These are phyloP conservation scores for Phialophora macrospora DNA, from an alignment of 2,329 filamentous ascomycete species.

Conservation along the genomic window DNA sequence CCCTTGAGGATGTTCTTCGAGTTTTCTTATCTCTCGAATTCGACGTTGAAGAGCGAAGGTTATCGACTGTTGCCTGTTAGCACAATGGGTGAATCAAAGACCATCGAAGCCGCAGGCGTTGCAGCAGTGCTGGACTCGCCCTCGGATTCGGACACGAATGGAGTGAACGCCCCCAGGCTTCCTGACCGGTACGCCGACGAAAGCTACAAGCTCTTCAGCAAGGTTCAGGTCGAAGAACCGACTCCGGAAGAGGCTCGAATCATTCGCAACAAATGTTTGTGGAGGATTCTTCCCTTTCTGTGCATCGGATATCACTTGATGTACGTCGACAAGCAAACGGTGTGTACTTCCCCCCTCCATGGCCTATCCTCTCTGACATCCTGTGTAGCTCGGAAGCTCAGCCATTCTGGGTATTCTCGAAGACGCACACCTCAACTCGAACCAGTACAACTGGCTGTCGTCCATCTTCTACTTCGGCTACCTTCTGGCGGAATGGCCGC, in stretches of 20 bases:
- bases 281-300: slow-evolving; percentile 48
- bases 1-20: neutral
- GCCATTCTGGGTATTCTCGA: slow-evolving; percentile 58
- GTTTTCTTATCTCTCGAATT: neutral
- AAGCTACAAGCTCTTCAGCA: slow-evolving; percentile 51
- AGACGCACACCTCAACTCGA: slow-evolving; percentile 46
- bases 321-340: slow-evolving; percentile 49
- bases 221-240: slow-evolving; percentile 47
- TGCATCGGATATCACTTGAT: slow-evolving; percentile 50
- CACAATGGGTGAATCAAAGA: neutral
- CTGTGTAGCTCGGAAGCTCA: slow-evolving; percentile 40
- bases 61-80: neutral
- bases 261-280: slow-evolving; percentile 46
- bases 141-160: neutral
- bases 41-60: neutral
- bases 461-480: slow-evolving; percentile 57
- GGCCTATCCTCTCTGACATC: slow-evolving; percentile 45
- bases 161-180: slow-evolving; percentile 41
- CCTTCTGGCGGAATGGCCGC: slow-evolving; percentile 58
- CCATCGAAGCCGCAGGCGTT: neutral
- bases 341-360: slow-evolving; percentile 48
- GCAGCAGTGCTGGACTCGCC: neutral
- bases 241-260: slow-evolving; percentile 43
- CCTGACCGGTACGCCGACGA: slow-evolving; percentile 49
- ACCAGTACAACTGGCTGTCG: slow-evolving; percentile 55